phyloP scores from a whole-genome alignment of 176 grass and related monocot species.

The Puccinellia tenuiflora region DNA sequence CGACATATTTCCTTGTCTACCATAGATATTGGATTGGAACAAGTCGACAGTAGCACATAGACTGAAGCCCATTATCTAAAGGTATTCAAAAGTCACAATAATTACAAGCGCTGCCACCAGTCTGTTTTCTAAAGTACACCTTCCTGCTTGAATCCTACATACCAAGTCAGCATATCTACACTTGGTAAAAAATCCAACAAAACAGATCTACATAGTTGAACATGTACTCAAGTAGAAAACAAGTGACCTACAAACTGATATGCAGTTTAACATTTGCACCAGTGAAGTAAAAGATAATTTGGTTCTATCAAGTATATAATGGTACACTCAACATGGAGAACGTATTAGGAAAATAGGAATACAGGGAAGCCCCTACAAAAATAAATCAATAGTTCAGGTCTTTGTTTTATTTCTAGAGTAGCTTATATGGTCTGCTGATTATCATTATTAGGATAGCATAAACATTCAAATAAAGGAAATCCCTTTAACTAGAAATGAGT shows the following conservation, averaged over 20 bases:
- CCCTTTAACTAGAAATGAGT: too few species aligned
- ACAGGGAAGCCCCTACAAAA: too few species aligned
- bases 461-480: not conserved
- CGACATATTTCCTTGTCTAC: not conserved
- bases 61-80: not conserved
- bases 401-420: too few species aligned
- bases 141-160: conserved; percentile 61
- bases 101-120: too few species aligned
- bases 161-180: not conserved
- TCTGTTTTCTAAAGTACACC: conserved; percentile 89
- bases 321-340: too few species aligned
- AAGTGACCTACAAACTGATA: not conserved
- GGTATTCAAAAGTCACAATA: not conserved
- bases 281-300: not conserved
- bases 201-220: not conserved
- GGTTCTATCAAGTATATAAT: not conserved
- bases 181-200: not conserved
- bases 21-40: not conserved
- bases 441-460: too few species aligned
- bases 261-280: too few species aligned
- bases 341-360: too few species aligned
- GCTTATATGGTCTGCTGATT: too few species aligned
- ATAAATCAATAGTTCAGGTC: too few species aligned
- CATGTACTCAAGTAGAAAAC: not conserved
- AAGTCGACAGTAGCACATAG: not conserved